Base-by-base conservation (phyloP, 257 asterid genomes). In the Cynanchum wilfordii region DNA sequence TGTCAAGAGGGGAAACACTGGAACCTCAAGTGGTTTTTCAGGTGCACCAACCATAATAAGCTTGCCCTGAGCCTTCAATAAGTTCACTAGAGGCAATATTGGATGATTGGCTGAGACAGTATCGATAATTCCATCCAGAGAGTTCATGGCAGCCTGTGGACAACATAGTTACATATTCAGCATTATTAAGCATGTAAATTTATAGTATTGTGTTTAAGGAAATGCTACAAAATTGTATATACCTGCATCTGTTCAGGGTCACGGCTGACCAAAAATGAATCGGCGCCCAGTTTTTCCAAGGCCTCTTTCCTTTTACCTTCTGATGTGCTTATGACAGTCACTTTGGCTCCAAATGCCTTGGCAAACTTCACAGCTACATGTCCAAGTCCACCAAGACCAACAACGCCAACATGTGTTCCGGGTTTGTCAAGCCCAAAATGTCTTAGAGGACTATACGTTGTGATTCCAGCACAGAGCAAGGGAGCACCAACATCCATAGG, bases 81-180 rank as follows among this genome's bases (percentile, higher is more conserved):
- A 40, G 13, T 75, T 73, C 7, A 88, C 22, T 73, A 88, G 58
- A 2, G 93, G 86, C 51, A 75, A 15, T 24, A 84, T 0, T 3
- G 89, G 69, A 54, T 88, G 93, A 49, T 15, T 9, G 11, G 88
- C 90, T 1, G 89, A 71, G 51, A 88, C 86, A 0, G 89, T 88
- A 45, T 88, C 88, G 6, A 88, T 82, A 64, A 88, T 84, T 5
- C 93, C 93, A 69, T 88, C 90, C 79, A 88, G 47, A n/a, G 85
- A 79, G 40, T 79, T 79, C 11, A 51, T 59, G 22, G 84, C 86
- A 69, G 85, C 84, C 90, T 87, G 73, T 8, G 27, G 17, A 33
- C 8, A 12, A 40, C 45, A 40, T 40, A 40, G 45, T 6, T 40
- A 8, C 10, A 40, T 40, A 40, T 6, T 5, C 10, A 40, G 45